Percentiles rank a stretch among this genome's conserved stretches.
phyloP scores from a whole-genome alignment of 208 protist species.

The Leishmania aethiopica region DNA sequence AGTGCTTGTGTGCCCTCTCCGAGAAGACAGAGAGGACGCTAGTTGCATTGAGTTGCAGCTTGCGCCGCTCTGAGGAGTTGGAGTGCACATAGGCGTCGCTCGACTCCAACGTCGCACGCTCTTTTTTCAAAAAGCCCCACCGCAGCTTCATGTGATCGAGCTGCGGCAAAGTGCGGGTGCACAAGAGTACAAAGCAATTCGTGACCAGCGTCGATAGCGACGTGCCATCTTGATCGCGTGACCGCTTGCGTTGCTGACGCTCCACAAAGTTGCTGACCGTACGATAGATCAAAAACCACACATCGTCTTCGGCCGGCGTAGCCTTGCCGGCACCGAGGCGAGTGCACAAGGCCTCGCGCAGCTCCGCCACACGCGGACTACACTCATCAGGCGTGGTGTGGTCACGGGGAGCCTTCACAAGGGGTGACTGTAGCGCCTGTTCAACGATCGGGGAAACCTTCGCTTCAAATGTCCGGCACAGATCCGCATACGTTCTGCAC shows the following conservation, averaged over 20 bases:
- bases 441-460: slow-evolving; percentile 53
- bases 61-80: slow-evolving; percentile 73
- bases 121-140: slow-evolving; percentile 67
- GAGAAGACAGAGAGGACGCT: slow-evolving; percentile 83
- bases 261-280: slow-evolving; percentile 50
- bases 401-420: slow-evolving; percentile 57
- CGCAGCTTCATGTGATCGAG: slow-evolving; percentile 56
- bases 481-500: slow-evolving; percentile 30
- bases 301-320: slow-evolving; percentile 51
- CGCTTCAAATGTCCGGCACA: slow-evolving; percentile 28
- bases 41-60: slow-evolving; percentile 45
- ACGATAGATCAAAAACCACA: slow-evolving; percentile 78
- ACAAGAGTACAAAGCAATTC: slow-evolving; percentile 81
- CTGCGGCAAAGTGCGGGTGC: slow-evolving; percentile 51
- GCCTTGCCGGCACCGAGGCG: slow-evolving; percentile 20
- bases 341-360: slow-evolving; percentile 51
- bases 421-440: slow-evolving; percentile 36
- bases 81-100: slow-evolving; percentile 68
- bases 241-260: slow-evolving; percentile 52
- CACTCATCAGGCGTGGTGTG: slow-evolving; percentile 73
- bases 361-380: slow-evolving; percentile 45
- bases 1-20: slow-evolving; percentile 80
- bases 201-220: slow-evolving; percentile 40
- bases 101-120: slow-evolving; percentile 57
- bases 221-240: slow-evolving; percentile 33